Evolutionary conservation across 1,284 basidiomycete species (phyloP).

Genomic region (Microbotryum silenes-acaulis): DNA sequence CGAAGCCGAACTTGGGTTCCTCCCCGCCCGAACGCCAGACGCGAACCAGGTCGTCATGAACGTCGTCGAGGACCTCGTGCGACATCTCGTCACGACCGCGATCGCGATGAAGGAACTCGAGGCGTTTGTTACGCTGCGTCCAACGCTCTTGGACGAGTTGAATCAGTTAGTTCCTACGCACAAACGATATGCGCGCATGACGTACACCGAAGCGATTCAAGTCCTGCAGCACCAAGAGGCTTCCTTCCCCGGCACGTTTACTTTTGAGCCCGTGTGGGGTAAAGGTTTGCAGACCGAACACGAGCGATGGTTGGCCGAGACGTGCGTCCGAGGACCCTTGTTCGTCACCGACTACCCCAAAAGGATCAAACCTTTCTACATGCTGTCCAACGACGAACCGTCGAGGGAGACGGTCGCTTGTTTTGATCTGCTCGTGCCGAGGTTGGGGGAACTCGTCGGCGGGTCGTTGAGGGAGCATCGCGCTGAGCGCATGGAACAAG

Average conservation of each 20-base stretch:
- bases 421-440: conserved; percentile 86
- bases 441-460: conserved; percentile 81
- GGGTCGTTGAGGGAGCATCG: conserved; percentile 87
- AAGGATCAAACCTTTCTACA: conserved; percentile 87
- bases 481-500: conserved; percentile 49
- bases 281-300: conserved; percentile 74
- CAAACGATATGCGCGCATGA: conserved; percentile 49
- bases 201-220: conserved; percentile 68
- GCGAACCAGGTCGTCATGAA: conserved; percentile 53
- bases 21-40: conserved; percentile 26
- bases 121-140: conserved; percentile 2
- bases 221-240: conserved; percentile 46
- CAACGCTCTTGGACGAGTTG: too few species aligned
- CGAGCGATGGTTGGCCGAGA: conserved; percentile 75
- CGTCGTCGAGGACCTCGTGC: conserved; percentile 55
- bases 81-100: conserved; percentile 1
- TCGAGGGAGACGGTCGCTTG: conserved; percentile 66
- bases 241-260: conserved; percentile 37
- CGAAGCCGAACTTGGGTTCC: conserved; percentile 79
- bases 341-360: conserved; percentile 89
- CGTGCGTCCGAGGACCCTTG: conserved; percentile 59
- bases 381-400: conserved; percentile 57
- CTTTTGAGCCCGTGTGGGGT: conserved; percentile 60
- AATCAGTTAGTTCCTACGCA: background rate
- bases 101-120: background rate